Percentiles rank a stretch among this genome's conserved stretches.
phyloP scores from a whole-genome alignment of 1,139 yeast genomes.

The Suhomyces anneliseae region DNA sequence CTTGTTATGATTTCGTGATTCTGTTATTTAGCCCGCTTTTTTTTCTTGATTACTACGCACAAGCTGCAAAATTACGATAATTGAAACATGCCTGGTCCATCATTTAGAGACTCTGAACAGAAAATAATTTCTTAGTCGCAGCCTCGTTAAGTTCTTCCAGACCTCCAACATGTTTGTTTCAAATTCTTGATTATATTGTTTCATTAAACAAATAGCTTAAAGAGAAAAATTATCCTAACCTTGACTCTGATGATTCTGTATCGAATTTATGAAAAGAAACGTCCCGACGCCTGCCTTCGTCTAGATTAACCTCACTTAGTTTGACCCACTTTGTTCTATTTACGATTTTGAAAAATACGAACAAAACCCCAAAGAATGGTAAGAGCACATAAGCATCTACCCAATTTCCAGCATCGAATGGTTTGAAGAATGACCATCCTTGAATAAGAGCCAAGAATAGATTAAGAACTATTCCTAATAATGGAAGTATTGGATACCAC shows the following conservation, averaged over 20 bases:
- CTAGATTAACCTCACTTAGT: conserved; percentile 46
- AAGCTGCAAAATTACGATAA: no score
- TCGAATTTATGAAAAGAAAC: conserved; percentile 1
- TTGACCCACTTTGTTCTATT: conserved; percentile 46
- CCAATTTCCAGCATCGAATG: conserved; percentile 59
- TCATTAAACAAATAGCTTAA: no score
- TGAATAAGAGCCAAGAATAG: conserved; percentile 59
- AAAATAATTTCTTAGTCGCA: no score
- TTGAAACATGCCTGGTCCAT: no score
- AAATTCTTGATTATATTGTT: no score
- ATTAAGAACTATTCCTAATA: conserved; percentile 51
- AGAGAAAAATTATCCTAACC: no score
- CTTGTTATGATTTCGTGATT: no score
- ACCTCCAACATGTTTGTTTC: no score
- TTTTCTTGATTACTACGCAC: no score
- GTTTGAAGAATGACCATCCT: conserved; percentile 67
- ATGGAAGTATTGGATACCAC: conserved; percentile 55
- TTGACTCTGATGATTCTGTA: neutral
- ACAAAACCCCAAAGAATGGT: conserved; percentile 53
- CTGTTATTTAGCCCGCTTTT: no score
- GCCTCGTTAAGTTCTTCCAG: no score
- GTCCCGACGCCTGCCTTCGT: conserved; percentile 40
- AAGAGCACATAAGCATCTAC: conserved; percentile 66
- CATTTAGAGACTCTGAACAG: no score
- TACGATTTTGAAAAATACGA: conserved; percentile 39